Evolutionary conservation across 169 alveolate genomes (phyloP), one percentile per base, ranked within the genome.

Genomic region (Plasmodium billcollinsi): DNA sequence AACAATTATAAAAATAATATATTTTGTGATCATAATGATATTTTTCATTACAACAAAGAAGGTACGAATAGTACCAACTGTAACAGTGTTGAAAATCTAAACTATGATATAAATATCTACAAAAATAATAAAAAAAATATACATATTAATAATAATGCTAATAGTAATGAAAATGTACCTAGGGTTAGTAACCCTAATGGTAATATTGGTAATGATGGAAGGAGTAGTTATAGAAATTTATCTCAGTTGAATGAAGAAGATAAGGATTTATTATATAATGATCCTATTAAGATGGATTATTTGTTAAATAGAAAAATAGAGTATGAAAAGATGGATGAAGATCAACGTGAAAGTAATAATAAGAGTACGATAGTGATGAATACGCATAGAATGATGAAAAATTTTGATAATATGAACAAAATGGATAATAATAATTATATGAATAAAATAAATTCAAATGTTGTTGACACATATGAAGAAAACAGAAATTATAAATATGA

Each of bases 71-170:
- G 89, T 43, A 78, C 89, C 26, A 29, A 59, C 21, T 65, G 89
- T 18, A 78, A 78, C 59, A 78, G 89, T 56, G 76, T 78, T 14
- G 89, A 67, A 50, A 78, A 78, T 66, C 15, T 58, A 21, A 78
- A 78, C 29, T 67, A 29, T 11, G 85, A 73, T 33, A 5, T 73
- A 2, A 52, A 54, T 29, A n/a, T 15, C 0, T 52, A 73, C 15
- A 21, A 61, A 59, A 49, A 63, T 9, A 20, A 45, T 8, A 15
- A 71, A 21, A 39, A 58, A 8, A 49, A 39, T 56, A 39, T 43
- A 20, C 49, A 47, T 54, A 61, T 56, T 24, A 54, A 43, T 29
- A 54, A 70, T 20, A 21, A 49, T 29, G 15, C 4, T 71, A 71
- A 26, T 29, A 39, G 80, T 11, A 71, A 49, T 33, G 52, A 71